Evolutionary conservation across 768 basidiomycete species (phyloP), one percentile per base, ranked within the genome.

Genomic region (Nidula microcarpa): DNA sequence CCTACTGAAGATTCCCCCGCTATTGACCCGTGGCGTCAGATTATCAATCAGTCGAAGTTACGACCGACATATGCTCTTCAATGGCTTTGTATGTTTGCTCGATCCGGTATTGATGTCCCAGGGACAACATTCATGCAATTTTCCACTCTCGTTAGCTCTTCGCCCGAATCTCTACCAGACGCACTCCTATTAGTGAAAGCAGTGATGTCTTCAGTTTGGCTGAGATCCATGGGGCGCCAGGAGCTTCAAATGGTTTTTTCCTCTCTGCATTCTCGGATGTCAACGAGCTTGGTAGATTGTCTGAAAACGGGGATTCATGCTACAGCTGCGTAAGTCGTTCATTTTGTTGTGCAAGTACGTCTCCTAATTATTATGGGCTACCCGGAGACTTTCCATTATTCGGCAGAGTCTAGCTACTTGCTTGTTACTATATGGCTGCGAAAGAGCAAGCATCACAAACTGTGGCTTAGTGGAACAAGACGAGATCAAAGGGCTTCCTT

Each of bases 351-450:
- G 23, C 4, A 43, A n/a, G 18, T 39, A 13, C 6, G 34, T 8
- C 11, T 41, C 10, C 34, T 45, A 49, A 23, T 30, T 35, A 13
- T 23, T 51, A 34, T 35, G 45, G 11, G 14, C 52, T 36, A 52
- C 32, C 46, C 39, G 47, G 48, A 78, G 80, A 13, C 55, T 77
- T 14, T 69, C 61, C 13, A 85, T 89, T 54, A 76, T 91, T 47
- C 78, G 85, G 5, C 71, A 76, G n/a, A 84, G 83, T 2, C 62
- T 91, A 32, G 79, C 79, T 13, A 69, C 76, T 8, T 87, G 82
- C 64, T 71, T 89, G 37, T 65, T 87, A 2, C 61, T 88, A 23
- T 87, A 83, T 58, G 89, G 89, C 6, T 89, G 85, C 57, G 82
- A 86, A 44, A 70, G 84, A 45, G 60, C 64, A 3, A 72, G 68